Evolutionary conservation across 2,329 filamentous ascomycete genomes (phyloP), one percentile per base, ranked within the genome.

Genomic region (Ascochyta fabae): DNA sequence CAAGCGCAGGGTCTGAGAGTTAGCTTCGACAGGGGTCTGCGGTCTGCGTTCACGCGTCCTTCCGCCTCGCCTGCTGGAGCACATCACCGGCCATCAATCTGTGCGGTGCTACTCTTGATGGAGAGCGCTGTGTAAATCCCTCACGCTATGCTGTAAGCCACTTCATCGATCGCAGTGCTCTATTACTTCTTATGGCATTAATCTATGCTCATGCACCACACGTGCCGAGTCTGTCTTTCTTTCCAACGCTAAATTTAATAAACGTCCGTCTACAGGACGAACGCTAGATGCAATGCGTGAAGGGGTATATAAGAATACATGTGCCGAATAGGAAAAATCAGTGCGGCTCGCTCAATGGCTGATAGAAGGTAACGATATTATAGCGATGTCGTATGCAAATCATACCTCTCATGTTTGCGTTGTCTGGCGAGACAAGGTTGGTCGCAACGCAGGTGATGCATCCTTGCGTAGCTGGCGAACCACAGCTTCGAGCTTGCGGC

Each of bases 401-500:
- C 39, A 27, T 27, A 6, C 4, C 19, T 26, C 23, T 27, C 24
- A 46, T 38, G 47, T 31, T 39, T 50, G 53, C 33, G 53, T 56
- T 8, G 47, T 51, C 43, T 56, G 53, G 31, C 53, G 53, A 8
- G 53, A 56, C 15, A 56, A 27, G 44, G 15, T 44, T 4, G 48
- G 53, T 36, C 53, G 53, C 7, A 52, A 27, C 24, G 53, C 48
- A 31, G 65, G 68, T n/a, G 58, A 47, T 8, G 73, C 68, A 19
- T 80, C 78, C 59, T 78, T 80, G 48, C 78, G 77, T 48, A 86
- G 63, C 16, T 78, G 78, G 41, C 88, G 82, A 27, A 91, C 75
- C 57, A 88, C 77, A 38, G 81, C 80, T 76, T 91, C 88, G n/a
- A 90, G 76, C 69, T 83, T 83, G 45, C 86, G 82, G 42, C 88